Percentiles rank a stretch among this genome's conserved stretches.
Evolutionary conservation across 2,329 filamentous ascomycete species (phyloP).

Genomic region (Periconia sp.): DNA sequence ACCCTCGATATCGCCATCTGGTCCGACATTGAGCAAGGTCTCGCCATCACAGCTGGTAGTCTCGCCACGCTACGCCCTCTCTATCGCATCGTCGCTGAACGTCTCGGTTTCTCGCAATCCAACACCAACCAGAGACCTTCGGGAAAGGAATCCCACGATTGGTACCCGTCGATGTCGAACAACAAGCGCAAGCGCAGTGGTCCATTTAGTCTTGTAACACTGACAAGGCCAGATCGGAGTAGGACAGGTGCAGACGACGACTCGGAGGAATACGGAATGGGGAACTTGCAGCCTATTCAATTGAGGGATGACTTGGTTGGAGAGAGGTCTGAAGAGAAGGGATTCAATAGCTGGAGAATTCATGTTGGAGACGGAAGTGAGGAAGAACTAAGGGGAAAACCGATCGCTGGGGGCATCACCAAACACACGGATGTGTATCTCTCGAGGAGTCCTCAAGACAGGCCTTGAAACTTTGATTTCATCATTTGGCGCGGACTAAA

Average conservation of each 20-base stretch:
- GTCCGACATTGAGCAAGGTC: constrained; percentile 45
- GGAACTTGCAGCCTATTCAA: constrained; percentile 29
- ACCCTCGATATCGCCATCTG: constrained; percentile 47
- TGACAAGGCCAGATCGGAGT: constrained; percentile 30
- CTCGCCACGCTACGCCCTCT: constrained; percentile 46
- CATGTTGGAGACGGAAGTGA: constrained; percentile 33
- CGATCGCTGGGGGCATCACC: constrained; percentile 27
- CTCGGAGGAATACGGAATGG: constrained; percentile 26
- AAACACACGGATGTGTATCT: constrained; percentile 33
- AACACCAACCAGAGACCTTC: constrained; percentile 19
- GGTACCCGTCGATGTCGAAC: constrained; percentile 26
- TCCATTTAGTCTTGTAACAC: constrained; percentile 28
- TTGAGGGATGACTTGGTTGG: constrained; percentile 34
- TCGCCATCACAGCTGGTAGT: constrained; percentile 44
- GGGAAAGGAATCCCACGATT: constrained; percentile 9
- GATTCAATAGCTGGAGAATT: constrained; percentile 36
- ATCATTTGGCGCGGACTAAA: no score
- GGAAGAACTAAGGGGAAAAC: constrained; percentile 22
- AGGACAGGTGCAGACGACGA: constrained; percentile 21
- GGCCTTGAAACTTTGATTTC: not conserved
- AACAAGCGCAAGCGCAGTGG: constrained; percentile 24
- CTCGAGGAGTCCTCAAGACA: constrained; percentile 12
- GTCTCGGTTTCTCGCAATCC: constrained; percentile 26
- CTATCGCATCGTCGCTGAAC: constrained; percentile 31
- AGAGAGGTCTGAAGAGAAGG: constrained; percentile 22